phyloP scores from a whole-genome alignment of 495 filamentous ascomycete genomes.

The Hypoxylon perforatum region DNA sequence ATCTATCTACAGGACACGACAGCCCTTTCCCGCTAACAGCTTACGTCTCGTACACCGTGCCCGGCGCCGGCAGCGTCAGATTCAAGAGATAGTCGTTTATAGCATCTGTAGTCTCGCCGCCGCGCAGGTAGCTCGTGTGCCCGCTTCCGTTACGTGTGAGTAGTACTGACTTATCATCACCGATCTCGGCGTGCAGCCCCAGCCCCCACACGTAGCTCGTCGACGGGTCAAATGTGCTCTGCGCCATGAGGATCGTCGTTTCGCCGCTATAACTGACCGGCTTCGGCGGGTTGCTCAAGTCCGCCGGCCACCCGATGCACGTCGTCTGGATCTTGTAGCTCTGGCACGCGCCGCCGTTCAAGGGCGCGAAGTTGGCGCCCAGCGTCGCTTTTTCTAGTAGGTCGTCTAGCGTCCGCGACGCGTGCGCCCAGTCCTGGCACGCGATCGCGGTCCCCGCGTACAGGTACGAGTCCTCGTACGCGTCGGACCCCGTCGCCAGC shows the following conservation, averaged over 20 bases:
- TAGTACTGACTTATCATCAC: conserved; percentile 46
- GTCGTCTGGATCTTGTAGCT: conserved; percentile 42
- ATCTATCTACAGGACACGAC: too few relatives aligned
- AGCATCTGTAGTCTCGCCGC: conserved; percentile 34
- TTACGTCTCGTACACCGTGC: conserved; percentile 33
- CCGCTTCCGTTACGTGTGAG: conserved; percentile 52
- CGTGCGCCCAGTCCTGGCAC: conserved; percentile 52
- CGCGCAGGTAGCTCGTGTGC: conserved; percentile 48
- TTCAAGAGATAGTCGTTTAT: conserved; percentile 40
- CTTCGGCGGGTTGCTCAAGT: conserved; percentile 44
- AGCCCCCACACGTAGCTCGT: conserved; percentile 52
- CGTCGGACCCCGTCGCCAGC: conserved; percentile 37
- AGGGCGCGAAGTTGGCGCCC: conserved; percentile 37
- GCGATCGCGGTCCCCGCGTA: conserved; percentile 45
- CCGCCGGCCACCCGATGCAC: conserved; percentile 55
- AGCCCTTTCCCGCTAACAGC: neutral
- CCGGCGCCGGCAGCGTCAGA: conserved; percentile 42
- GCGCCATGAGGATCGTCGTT: conserved; percentile 43
- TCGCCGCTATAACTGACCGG: conserved; percentile 38
- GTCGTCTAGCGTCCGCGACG: conserved; percentile 34
- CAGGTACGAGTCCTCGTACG: conserved; percentile 35
- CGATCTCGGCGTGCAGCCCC: conserved; percentile 42
- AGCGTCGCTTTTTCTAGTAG: conserved; percentile 36
- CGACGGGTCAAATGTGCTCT: conserved; percentile 51
- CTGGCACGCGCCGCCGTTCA: conserved; percentile 42